A percentile compares a stretch with the other conserved stretches of the same genome.
phyloP scores from a whole-genome alignment of 495 filamentous ascomycete genomes.

The Opeltia flavorubescens region DNA sequence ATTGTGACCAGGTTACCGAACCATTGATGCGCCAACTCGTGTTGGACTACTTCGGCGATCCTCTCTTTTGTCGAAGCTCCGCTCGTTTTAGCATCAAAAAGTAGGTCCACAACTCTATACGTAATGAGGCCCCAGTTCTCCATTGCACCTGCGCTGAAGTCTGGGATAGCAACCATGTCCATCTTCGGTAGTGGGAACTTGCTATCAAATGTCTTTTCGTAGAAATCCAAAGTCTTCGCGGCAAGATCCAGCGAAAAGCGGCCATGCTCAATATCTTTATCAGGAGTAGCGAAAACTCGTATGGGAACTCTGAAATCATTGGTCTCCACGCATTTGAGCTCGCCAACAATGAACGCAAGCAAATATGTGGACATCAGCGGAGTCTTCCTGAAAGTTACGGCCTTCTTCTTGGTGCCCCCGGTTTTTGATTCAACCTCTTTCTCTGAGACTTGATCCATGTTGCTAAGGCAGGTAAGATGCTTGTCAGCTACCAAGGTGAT shows the following conservation, averaged over 20 bases:
- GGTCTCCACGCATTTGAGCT: constrained; percentile 51
- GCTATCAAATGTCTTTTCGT: constrained; percentile 41
- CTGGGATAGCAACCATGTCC: constrained; percentile 96
- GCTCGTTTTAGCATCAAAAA: constrained; percentile 83
- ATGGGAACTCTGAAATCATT: constrained; percentile 52
- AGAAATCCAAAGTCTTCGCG: constrained; percentile 39
- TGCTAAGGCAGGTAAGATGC: constrained; percentile 49
- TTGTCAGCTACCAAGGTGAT: constrained; percentile 50
- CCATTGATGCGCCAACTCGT: constrained; percentile 98
- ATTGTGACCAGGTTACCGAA: constrained; percentile 98
- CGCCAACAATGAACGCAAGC: constrained; percentile 53
- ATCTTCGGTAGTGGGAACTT: constrained; percentile 61
- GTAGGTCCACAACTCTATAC: constrained; percentile 80
- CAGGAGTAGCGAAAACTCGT: constrained; percentile 47
- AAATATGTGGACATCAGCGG: constrained; percentile 59
- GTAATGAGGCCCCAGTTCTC: constrained; percentile 98
- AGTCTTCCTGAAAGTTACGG: constrained; percentile 51
- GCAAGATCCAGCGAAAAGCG: constrained; percentile 51
- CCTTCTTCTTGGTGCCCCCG: constrained; percentile 39
- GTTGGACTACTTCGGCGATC: constrained; percentile 87
- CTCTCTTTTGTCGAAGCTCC: constrained; percentile 88
- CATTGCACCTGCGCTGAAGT: constrained; percentile 91
- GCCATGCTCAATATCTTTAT: constrained; percentile 51
- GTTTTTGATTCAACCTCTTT: constrained; percentile 36
- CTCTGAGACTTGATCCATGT: constrained; percentile 52